Base-by-base conservation (phyloP, 371 early-diverging fungal genomes). In the Mortierella sp. region DNA sequence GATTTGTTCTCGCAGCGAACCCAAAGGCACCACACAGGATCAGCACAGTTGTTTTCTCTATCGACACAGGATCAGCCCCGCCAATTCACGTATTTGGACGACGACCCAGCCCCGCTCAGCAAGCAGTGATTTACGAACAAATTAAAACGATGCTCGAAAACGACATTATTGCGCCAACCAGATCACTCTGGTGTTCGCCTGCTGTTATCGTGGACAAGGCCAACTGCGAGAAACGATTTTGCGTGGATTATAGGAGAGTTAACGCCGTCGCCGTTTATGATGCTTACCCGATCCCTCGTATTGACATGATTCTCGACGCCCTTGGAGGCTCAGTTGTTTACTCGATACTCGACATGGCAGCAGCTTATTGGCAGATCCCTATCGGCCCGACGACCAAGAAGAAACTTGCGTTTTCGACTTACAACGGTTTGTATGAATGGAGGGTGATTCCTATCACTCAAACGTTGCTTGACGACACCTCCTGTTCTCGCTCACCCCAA, bases 301-400 rank as follows among this genome's bases (percentile, higher is more conserved):
- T 87, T 0, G 83, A 86, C 54, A 84, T 86, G 40, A 3, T 83
- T 0, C 35, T 87, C 12, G 79, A 86, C 43, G 60, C 68, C 0
- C 66, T 89, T 0, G 68, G 62, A 22, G 73, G 72, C 14, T 71
- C 84, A 0, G 59, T 47, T 0, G 57, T 62, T 11, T 88, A 87
- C 66, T 66, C 78, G 0, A 73, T 66, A 0, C 62, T 88, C 24
- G 91, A 91, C 75, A 64, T 83, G 9, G 64, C 78, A 0, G 55
- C 62, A 16, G 88, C 88, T 0, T 90, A 84, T 70, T 84, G 85
- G 78, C 87, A 90, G 64, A 68, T 88, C 10, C 70, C 64, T 0
- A 68, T 84, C 40, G 66, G 66, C 3, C 64, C 69, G 24, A 62
- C 49, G 2, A 77, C 75, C 14, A 66, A 55, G 1, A 49, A 83